These are phyloP conservation scores for Paecilomyces dactylethromorphus DNA, from an alignment of 2,329 filamentous ascomycete genomes.

Conservation along the genomic window DNA sequence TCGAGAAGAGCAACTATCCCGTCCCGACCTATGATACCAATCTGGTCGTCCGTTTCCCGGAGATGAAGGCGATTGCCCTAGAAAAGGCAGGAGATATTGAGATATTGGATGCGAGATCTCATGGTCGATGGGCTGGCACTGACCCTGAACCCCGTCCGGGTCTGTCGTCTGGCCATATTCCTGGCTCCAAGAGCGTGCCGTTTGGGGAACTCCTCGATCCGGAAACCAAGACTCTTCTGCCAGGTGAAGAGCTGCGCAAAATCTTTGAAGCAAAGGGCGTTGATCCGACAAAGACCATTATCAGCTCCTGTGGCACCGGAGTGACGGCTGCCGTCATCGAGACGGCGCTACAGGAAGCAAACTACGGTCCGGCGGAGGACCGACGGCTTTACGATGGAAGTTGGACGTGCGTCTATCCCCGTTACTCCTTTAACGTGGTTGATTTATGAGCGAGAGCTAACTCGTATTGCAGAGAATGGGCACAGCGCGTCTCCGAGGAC, in stretches of 20 bases:
- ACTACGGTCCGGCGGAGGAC: constrained; percentile 60
- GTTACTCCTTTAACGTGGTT: neutral
- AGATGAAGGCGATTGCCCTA: constrained; percentile 68
- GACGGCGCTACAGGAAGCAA: constrained; percentile 72
- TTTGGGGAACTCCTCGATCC: constrained; percentile 75
- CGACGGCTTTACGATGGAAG: constrained; percentile 88
- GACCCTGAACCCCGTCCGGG: constrained; percentile 83
- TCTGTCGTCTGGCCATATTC: constrained; percentile 85
- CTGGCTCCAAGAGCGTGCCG: constrained; percentile 76
- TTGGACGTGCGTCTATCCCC: constrained; percentile 75
- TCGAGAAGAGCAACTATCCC: constrained; percentile 40
- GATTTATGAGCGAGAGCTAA: neutral
- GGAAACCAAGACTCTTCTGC: constrained; percentile 71
- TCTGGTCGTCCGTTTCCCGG: constrained; percentile 73
- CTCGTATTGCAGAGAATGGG: constrained; percentile 39
- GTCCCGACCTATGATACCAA: constrained; percentile 52
- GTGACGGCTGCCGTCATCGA: constrained; percentile 91
- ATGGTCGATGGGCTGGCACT: constrained; percentile 72
- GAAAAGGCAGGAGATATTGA: constrained; percentile 81
- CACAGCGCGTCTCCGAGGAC: constrained; percentile 40
- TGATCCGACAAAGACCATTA: constrained; percentile 71
- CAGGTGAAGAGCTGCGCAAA: constrained; percentile 63
- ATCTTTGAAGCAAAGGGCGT: constrained; percentile 76
- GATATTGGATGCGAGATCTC: constrained; percentile 78
- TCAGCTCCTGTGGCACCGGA: constrained; percentile 85